Conservation (phyloP, 495 filamentous ascomycete genomes). For the Baudoinia panamericana region DNA sequence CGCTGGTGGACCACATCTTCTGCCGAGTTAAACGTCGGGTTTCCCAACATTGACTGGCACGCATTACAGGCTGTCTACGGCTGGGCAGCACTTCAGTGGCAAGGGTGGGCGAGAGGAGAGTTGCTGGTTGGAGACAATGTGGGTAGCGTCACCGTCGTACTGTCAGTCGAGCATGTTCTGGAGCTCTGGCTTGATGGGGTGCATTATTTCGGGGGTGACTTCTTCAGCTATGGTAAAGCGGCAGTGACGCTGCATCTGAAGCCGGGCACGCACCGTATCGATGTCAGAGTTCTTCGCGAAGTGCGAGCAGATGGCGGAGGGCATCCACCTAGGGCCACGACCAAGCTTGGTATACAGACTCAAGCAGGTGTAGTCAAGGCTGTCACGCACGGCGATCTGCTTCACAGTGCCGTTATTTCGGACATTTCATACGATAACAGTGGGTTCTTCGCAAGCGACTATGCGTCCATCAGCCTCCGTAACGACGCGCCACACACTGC, state of each 20-base stretch:
- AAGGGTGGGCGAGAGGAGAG: slow-evolving; percentile 44
- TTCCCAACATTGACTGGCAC: slow-evolving; percentile 39
- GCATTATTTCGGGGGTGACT: slow-evolving; percentile 45
- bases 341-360: slow-evolving; percentile 30
- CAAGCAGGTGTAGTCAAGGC: slow-evolving; percentile 6
- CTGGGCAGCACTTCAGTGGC: slow-evolving; percentile 47
- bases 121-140: slow-evolving; percentile 27
- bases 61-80: slow-evolving; percentile 43
- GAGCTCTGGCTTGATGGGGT: slow-evolving; percentile 41
- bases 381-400: slow-evolving; percentile 11
- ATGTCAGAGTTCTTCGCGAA: slow-evolving; percentile 42
- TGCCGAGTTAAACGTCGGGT: slow-evolving; percentile 32
- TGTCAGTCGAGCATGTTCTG: slow-evolving; percentile 35
- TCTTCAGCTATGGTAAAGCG: slow-evolving; percentile 38
- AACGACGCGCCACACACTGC: slow-evolving; percentile 29
- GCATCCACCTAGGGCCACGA: slow-evolving; percentile 31
- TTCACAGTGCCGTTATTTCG: slow-evolving; percentile 33
- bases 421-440: slow-evolving; percentile 31
- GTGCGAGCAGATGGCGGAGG: slow-evolving; percentile 40
- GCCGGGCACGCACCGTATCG: slow-evolving; percentile 39
- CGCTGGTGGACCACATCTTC: neutral
- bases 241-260: slow-evolving; percentile 37
- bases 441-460: slow-evolving; percentile 33
- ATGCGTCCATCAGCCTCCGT: slow-evolving; percentile 37
- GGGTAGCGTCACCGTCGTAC: slow-evolving; percentile 26